A percentile compares a stretch with the other conserved stretches of the same genome.
Conservation (phyloP, 1,284 basidiomycete species). For the Tilletiopsis washingtonensis region DNA sequence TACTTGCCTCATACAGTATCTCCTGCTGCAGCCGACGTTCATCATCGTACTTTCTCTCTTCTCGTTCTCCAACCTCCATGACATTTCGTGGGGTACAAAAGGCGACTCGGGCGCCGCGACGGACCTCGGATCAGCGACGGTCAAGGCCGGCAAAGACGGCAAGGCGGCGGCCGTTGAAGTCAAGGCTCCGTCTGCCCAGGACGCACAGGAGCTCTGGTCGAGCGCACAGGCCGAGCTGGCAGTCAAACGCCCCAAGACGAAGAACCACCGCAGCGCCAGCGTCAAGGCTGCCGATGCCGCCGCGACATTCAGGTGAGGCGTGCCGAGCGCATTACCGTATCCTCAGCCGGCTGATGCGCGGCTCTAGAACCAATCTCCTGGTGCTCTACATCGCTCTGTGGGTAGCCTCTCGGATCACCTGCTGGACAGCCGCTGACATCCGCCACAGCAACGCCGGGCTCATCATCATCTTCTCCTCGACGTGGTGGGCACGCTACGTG, state of each 20-base stretch:
- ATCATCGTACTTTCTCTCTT: slow-evolving; percentile 75
- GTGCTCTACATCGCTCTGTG: slow-evolving; percentile 5
- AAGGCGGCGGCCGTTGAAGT: slow-evolving; percentile 72
- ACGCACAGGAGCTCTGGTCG: slow-evolving; percentile 70
- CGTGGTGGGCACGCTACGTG: slow-evolving; percentile 7
- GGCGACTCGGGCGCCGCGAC: slow-evolving; percentile 76
- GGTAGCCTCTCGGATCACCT: too few relatives aligned
- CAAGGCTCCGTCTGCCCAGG: slow-evolving; percentile 68
- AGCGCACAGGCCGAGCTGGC: slow-evolving; percentile 59
- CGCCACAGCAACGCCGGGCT: slow-evolving; percentile 11
- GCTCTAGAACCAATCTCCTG: slow-evolving; percentile 11
- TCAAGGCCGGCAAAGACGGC: slow-evolving; percentile 56
- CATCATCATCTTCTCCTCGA: slow-evolving; percentile 12
- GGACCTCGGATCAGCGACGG: slow-evolving; percentile 66
- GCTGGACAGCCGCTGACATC: too few relatives aligned
- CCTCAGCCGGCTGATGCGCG: too few relatives aligned
- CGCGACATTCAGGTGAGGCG: slow-evolving; percentile 66
- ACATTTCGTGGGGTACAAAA: slow-evolving; percentile 64
- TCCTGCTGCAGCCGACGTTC: slow-evolving; percentile 53
- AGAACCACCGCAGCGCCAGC: slow-evolving; percentile 73
- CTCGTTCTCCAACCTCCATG: slow-evolving; percentile 58
- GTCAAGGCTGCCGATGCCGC: slow-evolving; percentile 82
- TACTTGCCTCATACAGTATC: slow-evolving; percentile 65
- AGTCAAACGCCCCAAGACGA: slow-evolving; percentile 55
- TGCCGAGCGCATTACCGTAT: too few relatives aligned